Conservation (phyloP, 257 asterid genomes). For the Solanum corneliomulleri region DNA sequence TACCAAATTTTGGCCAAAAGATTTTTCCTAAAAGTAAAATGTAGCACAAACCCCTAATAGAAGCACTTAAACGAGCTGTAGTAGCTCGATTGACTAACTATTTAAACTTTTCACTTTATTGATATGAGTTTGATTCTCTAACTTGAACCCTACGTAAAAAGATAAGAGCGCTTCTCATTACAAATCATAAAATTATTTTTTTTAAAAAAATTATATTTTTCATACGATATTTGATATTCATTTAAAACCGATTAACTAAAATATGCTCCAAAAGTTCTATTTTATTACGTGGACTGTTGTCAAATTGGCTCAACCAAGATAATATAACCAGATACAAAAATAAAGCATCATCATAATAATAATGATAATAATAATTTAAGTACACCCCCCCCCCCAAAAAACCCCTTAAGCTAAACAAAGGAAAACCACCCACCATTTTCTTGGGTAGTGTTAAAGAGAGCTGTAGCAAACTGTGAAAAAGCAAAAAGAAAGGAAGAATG, state of each 20-base stretch:
- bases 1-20: no score
- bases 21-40: background rate
- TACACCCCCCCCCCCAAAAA: background rate
- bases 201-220: background rate
- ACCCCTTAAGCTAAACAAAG: background rate
- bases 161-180: background rate
- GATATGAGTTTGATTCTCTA: background rate
- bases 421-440: conserved; percentile 60
- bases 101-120: background rate
- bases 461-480: conserved; percentile 70
- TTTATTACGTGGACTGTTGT: background rate
- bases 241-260: background rate
- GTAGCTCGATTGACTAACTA: background rate
- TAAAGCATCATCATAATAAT: background rate
- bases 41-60: background rate
- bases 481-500: conserved; percentile 35
- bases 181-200: background rate
- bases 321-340: conserved; percentile 1
- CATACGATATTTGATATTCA: background rate
- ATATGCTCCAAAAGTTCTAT: background rate
- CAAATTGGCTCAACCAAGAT: background rate
- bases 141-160: background rate
- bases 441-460: conserved; percentile 81
- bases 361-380: background rate
- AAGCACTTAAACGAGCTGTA: background rate